These are phyloP conservation scores for Papiliotrema fonsecae DNA, from an alignment of 1,284 basidiomycete genomes.

Conservation along the genomic window DNA sequence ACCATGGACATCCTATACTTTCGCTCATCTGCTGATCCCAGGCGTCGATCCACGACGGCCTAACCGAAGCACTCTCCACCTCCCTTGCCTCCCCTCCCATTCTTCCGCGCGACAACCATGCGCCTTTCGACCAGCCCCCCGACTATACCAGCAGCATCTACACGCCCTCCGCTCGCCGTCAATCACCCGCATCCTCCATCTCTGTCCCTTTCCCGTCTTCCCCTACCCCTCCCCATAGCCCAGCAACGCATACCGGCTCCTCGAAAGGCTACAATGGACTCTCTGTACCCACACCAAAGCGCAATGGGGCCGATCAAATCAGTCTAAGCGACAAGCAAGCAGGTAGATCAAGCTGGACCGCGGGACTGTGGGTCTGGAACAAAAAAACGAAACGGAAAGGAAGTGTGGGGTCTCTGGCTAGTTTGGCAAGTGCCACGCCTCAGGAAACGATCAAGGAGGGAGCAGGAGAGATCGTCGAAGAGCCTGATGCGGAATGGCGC, in stretches of 20 bases:
- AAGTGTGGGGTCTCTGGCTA: conserved; percentile 13
- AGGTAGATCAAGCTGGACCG: conserved; percentile 21
- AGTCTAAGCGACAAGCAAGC: too few species aligned
- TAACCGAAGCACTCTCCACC: conserved; percentile 36
- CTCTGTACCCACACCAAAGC: not conserved
- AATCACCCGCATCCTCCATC: conserved; percentile 3
- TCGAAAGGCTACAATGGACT: too few species aligned
- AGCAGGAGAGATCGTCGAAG: conserved; percentile 5
- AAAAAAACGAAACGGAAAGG: conserved; percentile 15
- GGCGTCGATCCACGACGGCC: conserved; percentile 32
- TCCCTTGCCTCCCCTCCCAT: conserved; percentile 20
- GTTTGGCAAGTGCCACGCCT: not conserved
- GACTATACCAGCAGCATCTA: not conserved
- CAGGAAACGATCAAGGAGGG: not conserved
- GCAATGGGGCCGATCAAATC: not conserved
- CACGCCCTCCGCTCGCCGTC: not conserved
- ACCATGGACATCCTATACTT: not conserved
- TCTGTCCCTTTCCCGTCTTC: conserved; percentile 14
- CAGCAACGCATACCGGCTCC: not conserved
- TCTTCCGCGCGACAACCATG: not conserved
- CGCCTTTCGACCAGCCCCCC: not conserved
- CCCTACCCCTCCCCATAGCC: conserved; percentile 1
- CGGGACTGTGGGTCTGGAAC: conserved; percentile 34
- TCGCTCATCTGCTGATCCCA: conserved; percentile 1
- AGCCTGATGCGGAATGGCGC: conserved; percentile 35